These are phyloP conservation scores for Excoecaria agallocha DNA, from an alignment of 345 rosid species.

Conservation along the genomic window DNA sequence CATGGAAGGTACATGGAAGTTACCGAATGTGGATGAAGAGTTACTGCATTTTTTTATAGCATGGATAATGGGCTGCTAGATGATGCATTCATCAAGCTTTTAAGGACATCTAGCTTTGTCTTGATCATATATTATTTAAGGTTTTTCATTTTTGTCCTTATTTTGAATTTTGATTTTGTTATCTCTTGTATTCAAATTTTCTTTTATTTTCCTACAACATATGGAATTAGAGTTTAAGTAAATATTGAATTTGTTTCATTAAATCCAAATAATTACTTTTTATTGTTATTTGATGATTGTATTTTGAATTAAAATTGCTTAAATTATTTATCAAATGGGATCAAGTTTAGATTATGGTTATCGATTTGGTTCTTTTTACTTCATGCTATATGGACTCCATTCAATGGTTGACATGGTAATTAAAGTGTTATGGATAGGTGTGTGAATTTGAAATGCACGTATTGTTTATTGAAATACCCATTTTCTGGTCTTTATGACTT, in stretches of 20 bases:
- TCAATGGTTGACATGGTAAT: too few species aligned
- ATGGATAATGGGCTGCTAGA: conserved; percentile 78
- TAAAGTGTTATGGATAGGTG: too few species aligned
- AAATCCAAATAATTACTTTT: neutral
- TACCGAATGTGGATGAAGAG: conserved; percentile 47
- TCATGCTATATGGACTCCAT: too few species aligned
- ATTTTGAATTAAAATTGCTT: too few species aligned
- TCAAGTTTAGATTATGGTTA: neutral
- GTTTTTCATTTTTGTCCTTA: conserved; percentile 30
- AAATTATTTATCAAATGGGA: neutral
- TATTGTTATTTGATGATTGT: neutral
- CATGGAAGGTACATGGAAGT: conserved; percentile 24
- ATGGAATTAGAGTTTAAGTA: neutral
- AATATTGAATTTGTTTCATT: neutral
- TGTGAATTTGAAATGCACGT: too few species aligned
- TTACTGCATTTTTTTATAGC: conserved; percentile 50
- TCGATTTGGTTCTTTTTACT: too few species aligned
- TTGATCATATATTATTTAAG: conserved; percentile 87
- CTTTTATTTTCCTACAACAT: neutral
- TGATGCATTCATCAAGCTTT: conserved; percentile 74
- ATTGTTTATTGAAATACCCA: too few species aligned
- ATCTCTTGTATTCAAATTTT: neutral
- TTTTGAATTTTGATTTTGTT: neutral
- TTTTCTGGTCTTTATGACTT: too few species aligned
- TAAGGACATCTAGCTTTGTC: conserved; percentile 59